Base-by-base conservation (phyloP, 345 rosid genomes). In the Murraya paniculata region DNA sequence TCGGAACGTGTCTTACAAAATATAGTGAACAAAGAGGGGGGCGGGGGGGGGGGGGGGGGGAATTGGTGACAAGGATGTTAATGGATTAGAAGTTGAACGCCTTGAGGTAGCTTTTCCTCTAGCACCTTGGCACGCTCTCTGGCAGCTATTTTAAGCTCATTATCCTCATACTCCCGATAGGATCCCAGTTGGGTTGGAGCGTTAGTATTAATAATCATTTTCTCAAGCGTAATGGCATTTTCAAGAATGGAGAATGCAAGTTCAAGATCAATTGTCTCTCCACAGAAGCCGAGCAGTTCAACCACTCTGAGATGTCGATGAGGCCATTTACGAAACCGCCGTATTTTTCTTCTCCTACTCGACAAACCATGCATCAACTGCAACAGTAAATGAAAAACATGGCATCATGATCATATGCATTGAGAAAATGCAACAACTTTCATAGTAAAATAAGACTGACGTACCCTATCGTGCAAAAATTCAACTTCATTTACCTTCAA, bases 211-310 rank as follows among this genome's bases (percentile, higher is more conserved):
- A 65, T 30, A 33, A 50, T 33, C 4, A 75, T 53, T 53, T 64
- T 75, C 50, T 75, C 78, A 10, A 75, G 71, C 8, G n/a, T 10
- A 1, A 22, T 22, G 9, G 72, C 62, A 75, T 75, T 75, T 33
- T 50, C 21, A 48, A 48, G 9, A 2, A 75, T n/a, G 59, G 31
- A 53, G 59, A 31, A n/a, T 11, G 56, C 24, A 28, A 75, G 7
- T 64, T 75, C 78, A 64, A 75, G 36, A 35, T 60, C 38, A 4
- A 62, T 21, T 62, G 69, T 24, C 16, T 9, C 4, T 41, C 50
- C 50, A 11, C 50, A 4, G 50, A 41, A 41, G 16, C 50, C 16
- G 35, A 22, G 28, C 59, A 74, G 35, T 27, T 36, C 21, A 28
- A 75, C 78, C 24, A 41, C 36, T 35, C 38, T 73, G 19, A 73